Percentiles rank a stretch among this genome's conserved stretches.
These are phyloP conservation scores for Hirsutella minnesotensis DNA, from an alignment of 2,329 filamentous ascomycete species.

Conservation along the genomic window DNA sequence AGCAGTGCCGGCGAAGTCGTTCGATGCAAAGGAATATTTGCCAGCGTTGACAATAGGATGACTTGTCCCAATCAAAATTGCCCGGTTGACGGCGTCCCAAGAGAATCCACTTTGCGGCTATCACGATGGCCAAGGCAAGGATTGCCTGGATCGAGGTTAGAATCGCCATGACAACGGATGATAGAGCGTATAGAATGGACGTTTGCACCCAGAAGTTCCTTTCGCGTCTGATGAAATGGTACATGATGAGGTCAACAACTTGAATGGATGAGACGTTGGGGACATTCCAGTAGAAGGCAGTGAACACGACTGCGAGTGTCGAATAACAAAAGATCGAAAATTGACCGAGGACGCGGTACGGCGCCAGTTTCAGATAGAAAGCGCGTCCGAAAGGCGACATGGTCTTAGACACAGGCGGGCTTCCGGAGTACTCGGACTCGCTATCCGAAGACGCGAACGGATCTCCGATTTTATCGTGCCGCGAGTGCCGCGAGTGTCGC, in stretches of 20 bases:
- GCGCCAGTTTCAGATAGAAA: conserved; percentile 38
- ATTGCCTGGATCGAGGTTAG: conserved; percentile 31
- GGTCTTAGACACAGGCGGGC: conserved; percentile 3
- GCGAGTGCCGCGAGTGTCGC: conserved; percentile 2
- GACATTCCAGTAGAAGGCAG: conserved; percentile 38
- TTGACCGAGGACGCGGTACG: conserved; percentile 36
- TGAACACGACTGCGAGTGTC: conserved; percentile 30
- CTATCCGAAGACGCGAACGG: conserved; percentile 8
- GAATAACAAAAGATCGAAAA: conserved; percentile 38
- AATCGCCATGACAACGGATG: conserved; percentile 25
- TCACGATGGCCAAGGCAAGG: conserved; percentile 28
- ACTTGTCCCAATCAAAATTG: conserved; percentile 46
- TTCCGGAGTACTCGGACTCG: conserved; percentile 6
- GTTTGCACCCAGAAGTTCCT: conserved; percentile 17
- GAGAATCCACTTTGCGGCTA: conserved; percentile 38
- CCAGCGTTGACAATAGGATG: conserved; percentile 45
- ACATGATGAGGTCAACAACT: conserved; percentile 24
- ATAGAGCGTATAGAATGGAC: conserved; percentile 26
- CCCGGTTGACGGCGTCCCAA: conserved; percentile 38
- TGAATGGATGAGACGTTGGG: conserved; percentile 35
- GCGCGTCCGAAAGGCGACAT: conserved; percentile 40
- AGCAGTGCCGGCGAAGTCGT: conserved; percentile 36
- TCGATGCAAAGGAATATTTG: conserved; percentile 42
- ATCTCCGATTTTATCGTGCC: conserved; percentile 2
- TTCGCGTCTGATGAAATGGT: conserved; percentile 10